phyloP scores from a whole-genome alignment of 2,329 filamentous ascomycete species.

The Aureobasidium sp. region DNA sequence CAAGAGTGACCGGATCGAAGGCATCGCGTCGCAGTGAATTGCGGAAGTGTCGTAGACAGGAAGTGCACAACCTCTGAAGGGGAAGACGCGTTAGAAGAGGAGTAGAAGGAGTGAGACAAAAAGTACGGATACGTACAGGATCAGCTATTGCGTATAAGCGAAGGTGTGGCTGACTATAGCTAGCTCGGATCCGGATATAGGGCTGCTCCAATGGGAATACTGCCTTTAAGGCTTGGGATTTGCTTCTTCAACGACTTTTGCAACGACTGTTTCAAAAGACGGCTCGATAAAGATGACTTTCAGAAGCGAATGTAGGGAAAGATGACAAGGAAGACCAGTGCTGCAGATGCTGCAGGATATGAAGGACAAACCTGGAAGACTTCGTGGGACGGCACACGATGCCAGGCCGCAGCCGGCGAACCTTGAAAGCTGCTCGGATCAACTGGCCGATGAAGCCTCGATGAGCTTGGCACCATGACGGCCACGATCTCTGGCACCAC shows the following conservation, averaged over 20 bases:
- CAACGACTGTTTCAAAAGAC: neutral
- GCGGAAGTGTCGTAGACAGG: neutral
- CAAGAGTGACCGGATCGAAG: slow-evolving; percentile 34
- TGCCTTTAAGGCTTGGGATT: neutral
- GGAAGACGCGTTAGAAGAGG: slow-evolving; percentile 10
- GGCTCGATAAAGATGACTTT: neutral
- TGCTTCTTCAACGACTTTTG: neutral
- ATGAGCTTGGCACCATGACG: slow-evolving; percentile 9
- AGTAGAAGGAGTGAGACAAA: neutral
- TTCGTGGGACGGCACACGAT: slow-evolving; percentile 8
- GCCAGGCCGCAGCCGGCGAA: neutral
- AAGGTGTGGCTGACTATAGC: slow-evolving; percentile 10
- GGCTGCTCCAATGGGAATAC: neutral
- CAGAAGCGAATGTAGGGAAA: slow-evolving; percentile 5
- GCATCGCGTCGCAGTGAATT: slow-evolving; percentile 30
- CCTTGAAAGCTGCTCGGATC: slow-evolving; percentile 8
- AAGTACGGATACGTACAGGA: slow-evolving; percentile 9
- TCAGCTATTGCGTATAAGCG: slow-evolving; percentile 11
- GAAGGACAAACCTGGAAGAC: neutral
- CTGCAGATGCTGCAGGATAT: slow-evolving; percentile 4
- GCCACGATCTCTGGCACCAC: slow-evolving; percentile 2
- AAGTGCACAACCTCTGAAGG: neutral
- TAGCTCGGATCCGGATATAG: neutral
- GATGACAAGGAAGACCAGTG: neutral
- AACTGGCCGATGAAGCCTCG: slow-evolving; percentile 1